These are phyloP conservation scores for Ophiocordyceps camponoti-floridani DNA, from an alignment of 2,329 filamentous ascomycete species.

Conservation along the genomic window DNA sequence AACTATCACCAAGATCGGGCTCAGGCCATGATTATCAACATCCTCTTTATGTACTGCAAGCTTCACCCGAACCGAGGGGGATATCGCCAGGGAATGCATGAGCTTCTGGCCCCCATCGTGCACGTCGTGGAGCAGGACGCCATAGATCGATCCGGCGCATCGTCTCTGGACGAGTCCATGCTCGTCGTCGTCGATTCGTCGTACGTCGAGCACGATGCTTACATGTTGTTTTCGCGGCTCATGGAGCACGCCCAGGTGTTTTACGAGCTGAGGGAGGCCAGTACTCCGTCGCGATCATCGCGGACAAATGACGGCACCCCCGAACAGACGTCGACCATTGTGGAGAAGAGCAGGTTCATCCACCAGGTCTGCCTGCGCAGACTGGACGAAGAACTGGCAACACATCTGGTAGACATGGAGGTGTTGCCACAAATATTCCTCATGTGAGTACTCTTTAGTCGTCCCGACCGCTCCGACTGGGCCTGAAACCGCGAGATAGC, in stretches of 20 bases:
- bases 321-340: constrained; percentile 40
- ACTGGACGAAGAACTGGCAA: constrained; percentile 67
- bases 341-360: constrained; percentile 71
- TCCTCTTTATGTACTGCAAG: constrained; percentile 90
- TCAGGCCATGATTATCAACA: constrained; percentile 68
- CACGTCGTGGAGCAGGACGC: constrained; percentile 75
- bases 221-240: constrained; percentile 64
- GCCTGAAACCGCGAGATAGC: constrained; percentile 21
- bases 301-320: constrained; percentile 2
- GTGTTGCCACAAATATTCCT: constrained; percentile 93
- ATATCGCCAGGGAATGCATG: constrained; percentile 98
- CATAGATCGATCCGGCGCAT: constrained; percentile 29
- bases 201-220: constrained; percentile 82
- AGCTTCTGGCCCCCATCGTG: constrained; percentile 76
- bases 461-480: too few relatives aligned
- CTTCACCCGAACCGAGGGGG: constrained; percentile 69
- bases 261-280: constrained; percentile 45
- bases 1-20: constrained; percentile 71
- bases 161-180: constrained; percentile 32
- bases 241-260: constrained; percentile 81
- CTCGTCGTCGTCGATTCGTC: constrained; percentile 48
- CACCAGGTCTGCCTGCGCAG: constrained; percentile 65
- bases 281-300: constrained; percentile 3
- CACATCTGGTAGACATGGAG: constrained; percentile 66
- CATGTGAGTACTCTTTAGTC: constrained; percentile 41